Base-by-base conservation (phyloP, 306 rosid genomes). In the Psophocarpus tetragonolobus region DNA sequence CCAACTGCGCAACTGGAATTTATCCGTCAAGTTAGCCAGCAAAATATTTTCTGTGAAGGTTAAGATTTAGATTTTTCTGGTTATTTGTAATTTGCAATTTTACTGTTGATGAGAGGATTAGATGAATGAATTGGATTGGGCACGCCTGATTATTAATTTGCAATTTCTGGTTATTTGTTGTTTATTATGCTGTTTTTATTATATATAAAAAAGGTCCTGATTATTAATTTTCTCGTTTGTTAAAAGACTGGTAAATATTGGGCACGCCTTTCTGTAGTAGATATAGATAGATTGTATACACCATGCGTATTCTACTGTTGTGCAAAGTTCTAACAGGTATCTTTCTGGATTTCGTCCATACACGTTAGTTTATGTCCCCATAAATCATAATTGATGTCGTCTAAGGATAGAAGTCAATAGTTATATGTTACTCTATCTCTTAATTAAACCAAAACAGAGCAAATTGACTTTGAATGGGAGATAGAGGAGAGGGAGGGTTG, bases 1-100 rank as follows among this genome's bases (percentile, higher is more conserved):
- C 81, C 80, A 67, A 6, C 81, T 50, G 71, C 83, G 27, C 72
- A 10, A 18, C 18, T 68, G 53, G 53, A 73, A 76, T 72, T 81
- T 84, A 54, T 63, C 51, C 39, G n/a, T 62, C 68, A 39, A 57
- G 72, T 51, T 23, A 36, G 71, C 80, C 56, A 39, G 24, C 81
- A 68, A 42, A 35, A 35, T 57, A 30, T 23, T 26, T 33, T 51
- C 27, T 21, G 71, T 33, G 24, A 51, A 53, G 20, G 35, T 74
- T 30, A 62, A 62, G 76, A 44, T 42, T 26, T 53, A 42, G 27
- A 45, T 20, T 60, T 75, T 75, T 60, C 73, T 26, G 41, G 68
- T 50, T 51, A 41, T 30, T 74, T 23, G 18, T 35, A 50, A 61
- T 20, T 60, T 41, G 30, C 33, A 23, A 27, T 9, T 57, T 66